Evolutionary conservation across 345 rosid species (phyloP), one percentile per base, ranked within the genome.

Genomic region (Psidium friedrichsthalianum): DNA sequence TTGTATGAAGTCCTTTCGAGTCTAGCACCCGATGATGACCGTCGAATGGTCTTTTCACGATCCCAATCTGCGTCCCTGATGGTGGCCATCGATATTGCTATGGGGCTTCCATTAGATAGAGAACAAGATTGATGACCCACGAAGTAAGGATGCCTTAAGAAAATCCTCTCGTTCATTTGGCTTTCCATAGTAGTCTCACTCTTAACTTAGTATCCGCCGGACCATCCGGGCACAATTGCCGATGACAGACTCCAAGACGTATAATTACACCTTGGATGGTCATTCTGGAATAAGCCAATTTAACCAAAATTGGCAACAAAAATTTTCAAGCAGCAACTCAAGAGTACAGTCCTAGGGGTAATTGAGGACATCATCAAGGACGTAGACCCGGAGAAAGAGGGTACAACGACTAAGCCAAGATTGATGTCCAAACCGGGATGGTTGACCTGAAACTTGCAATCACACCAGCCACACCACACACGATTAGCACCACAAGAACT

Each of bases 361-460:
- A 76, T 84, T 88, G 15, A 83, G 49, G 64, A 83, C 74, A 47
- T 85, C 82, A 47, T 84, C 86, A 52, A 91, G 87, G 44, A 89
- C 74, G 84, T 89, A 90, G 84, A 87, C 90, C 18, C 89, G 82
- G 15, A 90, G 74, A 27, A 91, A 84, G 32, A 29, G 91, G 92
- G 74, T 90, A 90, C 18, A 88, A 21, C 9, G 87, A n/a, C 25
- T 84, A 90, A 1, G 92, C 92, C 84, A 89, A n/a, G 36, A 88
- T 11, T 27, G 89, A 83, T 21, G 86, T 89, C 91, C 92, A 90
- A 21, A 88, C 55, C 14, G 91, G 88, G 76, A 89, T 89, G 6
- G 84, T 87, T 27, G 84, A 89, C 51, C 85, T 84, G n/a, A 86
- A 86, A 83, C 90, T 85, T 32, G 89, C 88, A 22, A 84, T 15